These are phyloP conservation scores for Beauveria caledonica DNA, from an alignment of 2,329 filamentous ascomycete species.

Conservation along the genomic window DNA sequence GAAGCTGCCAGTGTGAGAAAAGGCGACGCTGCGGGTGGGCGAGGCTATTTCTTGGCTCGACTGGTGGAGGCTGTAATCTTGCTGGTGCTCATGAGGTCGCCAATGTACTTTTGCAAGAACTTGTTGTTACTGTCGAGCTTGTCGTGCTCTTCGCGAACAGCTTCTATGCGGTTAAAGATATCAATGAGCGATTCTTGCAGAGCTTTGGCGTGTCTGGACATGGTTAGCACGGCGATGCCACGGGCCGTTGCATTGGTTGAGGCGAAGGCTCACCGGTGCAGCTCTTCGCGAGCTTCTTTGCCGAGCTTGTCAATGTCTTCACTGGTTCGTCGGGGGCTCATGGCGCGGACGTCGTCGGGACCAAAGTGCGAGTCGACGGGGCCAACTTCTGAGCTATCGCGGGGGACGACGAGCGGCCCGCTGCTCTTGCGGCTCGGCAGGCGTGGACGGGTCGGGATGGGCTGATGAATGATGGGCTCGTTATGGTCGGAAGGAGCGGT, in stretches of 20 bases:
- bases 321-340: conserved; percentile 87
- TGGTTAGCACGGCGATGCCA: background rate
- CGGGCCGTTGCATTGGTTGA: conserved; percentile 6
- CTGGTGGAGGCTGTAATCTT: conserved; percentile 56
- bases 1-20: background rate
- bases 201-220: conserved; percentile 71
- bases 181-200: conserved; percentile 84
- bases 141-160: conserved; percentile 88
- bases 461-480: conserved; percentile 38
- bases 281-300: conserved; percentile 65
- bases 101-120: conserved; percentile 96
- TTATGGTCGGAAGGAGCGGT: conserved; percentile 27
- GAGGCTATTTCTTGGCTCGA: conserved; percentile 44
- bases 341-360: conserved; percentile 81
- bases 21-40: background rate
- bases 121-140: conserved; percentile 96
- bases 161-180: conserved; percentile 89
- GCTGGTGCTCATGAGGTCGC: conserved; percentile 84
- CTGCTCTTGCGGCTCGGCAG: conserved; percentile 69
- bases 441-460: conserved; percentile 52
- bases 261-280: conserved; percentile 42
- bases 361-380: conserved; percentile 69
- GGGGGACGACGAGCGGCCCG: conserved; percentile 73
- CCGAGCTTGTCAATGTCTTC: conserved; percentile 85
- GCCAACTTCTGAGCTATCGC: conserved; percentile 66